A percentile compares a stretch with the other conserved stretches of the same genome.
Evolutionary conservation across 1,284 basidiomycete genomes (phyloP).

Genomic region (Vanrija humicola): DNA sequence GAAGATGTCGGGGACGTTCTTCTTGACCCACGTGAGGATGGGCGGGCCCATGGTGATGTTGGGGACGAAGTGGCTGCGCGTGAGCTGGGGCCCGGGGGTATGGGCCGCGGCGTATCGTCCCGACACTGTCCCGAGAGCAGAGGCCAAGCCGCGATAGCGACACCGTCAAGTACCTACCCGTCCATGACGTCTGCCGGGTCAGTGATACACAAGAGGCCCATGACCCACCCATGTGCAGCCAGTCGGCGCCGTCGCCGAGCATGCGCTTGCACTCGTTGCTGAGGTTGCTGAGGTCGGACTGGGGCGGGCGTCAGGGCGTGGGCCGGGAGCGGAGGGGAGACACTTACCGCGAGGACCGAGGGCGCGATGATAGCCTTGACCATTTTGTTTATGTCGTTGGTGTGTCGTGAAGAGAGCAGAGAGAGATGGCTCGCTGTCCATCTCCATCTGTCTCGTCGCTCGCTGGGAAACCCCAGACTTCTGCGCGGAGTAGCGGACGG

Average conservation of each 20-base stretch:
- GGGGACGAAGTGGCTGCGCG: slow-evolving; percentile 81
- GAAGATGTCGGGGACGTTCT: slow-evolving; percentile 88
- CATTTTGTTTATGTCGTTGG: slow-evolving; percentile 53
- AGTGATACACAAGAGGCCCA: neutral
- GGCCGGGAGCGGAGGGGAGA: neutral
- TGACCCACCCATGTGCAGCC: slow-evolving; percentile 88
- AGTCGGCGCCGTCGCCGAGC: slow-evolving; percentile 86
- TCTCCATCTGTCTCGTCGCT: too few relatives aligned
- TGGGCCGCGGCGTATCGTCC: too few relatives aligned
- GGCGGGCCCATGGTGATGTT: slow-evolving; percentile 97
- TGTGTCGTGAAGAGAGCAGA: neutral
- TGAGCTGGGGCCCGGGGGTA: neutral
- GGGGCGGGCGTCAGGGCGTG: slow-evolving; percentile 2
- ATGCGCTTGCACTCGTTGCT: slow-evolving; percentile 87
- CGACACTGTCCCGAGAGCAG: too few relatives aligned
- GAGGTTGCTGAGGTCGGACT: slow-evolving; percentile 88
- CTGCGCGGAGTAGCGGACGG: neutral
- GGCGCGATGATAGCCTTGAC: slow-evolving; percentile 82
- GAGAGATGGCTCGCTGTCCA: neutral
- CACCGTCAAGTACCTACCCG: slow-evolving; percentile 56
- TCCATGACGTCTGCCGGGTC: slow-evolving; percentile 81
- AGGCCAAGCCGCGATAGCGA: neutral
- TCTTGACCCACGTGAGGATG: slow-evolving; percentile 79
- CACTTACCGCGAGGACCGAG: slow-evolving; percentile 68
- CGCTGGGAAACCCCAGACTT: neutral